Evolutionary conservation across 2,329 filamentous ascomycete genomes (phyloP).

Genomic region (Colletotrichum godetiae): DNA sequence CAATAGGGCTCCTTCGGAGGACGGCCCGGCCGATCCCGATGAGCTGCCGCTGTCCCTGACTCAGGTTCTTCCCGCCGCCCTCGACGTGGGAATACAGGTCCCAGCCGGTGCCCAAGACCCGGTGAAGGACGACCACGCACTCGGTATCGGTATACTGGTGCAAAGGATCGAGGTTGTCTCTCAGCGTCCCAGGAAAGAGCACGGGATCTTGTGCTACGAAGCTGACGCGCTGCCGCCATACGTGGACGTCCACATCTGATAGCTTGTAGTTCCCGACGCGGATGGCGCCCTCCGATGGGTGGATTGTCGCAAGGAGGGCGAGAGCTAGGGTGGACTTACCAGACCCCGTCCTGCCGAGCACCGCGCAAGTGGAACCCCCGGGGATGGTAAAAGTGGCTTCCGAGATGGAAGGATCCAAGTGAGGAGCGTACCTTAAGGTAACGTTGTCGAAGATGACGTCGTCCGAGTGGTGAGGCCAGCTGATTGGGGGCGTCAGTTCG

Average conservation of each 20-base stretch:
- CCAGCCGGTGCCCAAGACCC: constrained; percentile 67
- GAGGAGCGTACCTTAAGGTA: constrained; percentile 82
- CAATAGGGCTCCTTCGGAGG: constrained; percentile 68
- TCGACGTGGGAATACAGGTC: constrained; percentile 64
- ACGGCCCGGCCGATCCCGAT: constrained; percentile 71
- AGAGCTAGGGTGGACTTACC: constrained; percentile 84
- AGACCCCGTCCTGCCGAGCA: constrained; percentile 86
- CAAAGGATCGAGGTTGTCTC: constrained; percentile 77
- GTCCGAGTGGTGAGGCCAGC: constrained; percentile 80
- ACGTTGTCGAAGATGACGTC: constrained; percentile 82
- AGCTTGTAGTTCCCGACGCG: constrained; percentile 66
- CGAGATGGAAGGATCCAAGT: constrained; percentile 78
- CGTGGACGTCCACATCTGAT: constrained; percentile 62
- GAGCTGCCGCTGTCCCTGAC: constrained; percentile 72
- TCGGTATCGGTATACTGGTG: constrained; percentile 65
- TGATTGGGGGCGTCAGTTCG: constrained; percentile 74
- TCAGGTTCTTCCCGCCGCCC: constrained; percentile 70
- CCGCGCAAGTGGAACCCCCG: constrained; percentile 68
- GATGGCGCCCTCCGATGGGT: constrained; percentile 62
- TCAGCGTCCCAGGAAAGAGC: constrained; percentile 68
- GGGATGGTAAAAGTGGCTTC: constrained; percentile 80
- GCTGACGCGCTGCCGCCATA: constrained; percentile 67
- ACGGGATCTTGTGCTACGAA: constrained; percentile 75
- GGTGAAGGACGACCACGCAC: constrained; percentile 63
- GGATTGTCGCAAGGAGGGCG: constrained; percentile 66